Evolutionary conservation across 495 filamentous ascomycete genomes (phyloP).

Genomic region (Penicillium robsamsonii): DNA sequence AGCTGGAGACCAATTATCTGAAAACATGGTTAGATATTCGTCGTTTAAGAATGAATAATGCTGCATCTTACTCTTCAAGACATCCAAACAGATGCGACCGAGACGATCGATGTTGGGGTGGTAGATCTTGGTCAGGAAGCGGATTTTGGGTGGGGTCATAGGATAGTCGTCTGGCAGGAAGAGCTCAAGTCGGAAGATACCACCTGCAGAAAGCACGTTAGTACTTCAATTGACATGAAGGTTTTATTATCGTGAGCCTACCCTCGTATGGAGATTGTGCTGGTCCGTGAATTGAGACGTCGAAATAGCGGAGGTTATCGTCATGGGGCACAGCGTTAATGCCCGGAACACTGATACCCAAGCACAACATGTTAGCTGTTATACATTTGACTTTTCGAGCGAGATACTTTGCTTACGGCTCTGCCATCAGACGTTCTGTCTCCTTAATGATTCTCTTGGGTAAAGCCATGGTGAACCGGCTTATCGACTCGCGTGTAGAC

Average conservation of each 20-base stretch:
- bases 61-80: conserved; percentile 78
- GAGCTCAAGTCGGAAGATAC: conserved; percentile 94
- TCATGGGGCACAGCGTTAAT: conserved; percentile 98
- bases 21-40: conserved; percentile 12
- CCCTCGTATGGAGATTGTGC: conserved; percentile 92
- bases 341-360: conserved; percentile 71
- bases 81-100: conserved; percentile 94
- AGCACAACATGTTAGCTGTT: conserved; percentile 8
- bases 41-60: not conserved
- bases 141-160: conserved; percentile 97
- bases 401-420: conserved; percentile 67
- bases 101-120: conserved; percentile 99
- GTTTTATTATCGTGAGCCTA: conserved; percentile 23
- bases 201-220: conserved; percentile 52
- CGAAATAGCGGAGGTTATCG: conserved; percentile 97
- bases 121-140: conserved; percentile 98
- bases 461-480: conserved; percentile 57
- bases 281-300: conserved; percentile 95
- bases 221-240: conserved; percentile 16
- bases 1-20: conserved; percentile 98
- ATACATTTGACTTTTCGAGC: not conserved
- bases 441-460: conserved; percentile 98
- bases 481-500: conserved; percentile 15
- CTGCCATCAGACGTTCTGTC: conserved; percentile 93
- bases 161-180: conserved; percentile 99